Evolutionary conservation across 257 asterid genomes (phyloP), one percentile per base, ranked within the genome.

Genomic region (Rauvolfia tetraphylla): DNA sequence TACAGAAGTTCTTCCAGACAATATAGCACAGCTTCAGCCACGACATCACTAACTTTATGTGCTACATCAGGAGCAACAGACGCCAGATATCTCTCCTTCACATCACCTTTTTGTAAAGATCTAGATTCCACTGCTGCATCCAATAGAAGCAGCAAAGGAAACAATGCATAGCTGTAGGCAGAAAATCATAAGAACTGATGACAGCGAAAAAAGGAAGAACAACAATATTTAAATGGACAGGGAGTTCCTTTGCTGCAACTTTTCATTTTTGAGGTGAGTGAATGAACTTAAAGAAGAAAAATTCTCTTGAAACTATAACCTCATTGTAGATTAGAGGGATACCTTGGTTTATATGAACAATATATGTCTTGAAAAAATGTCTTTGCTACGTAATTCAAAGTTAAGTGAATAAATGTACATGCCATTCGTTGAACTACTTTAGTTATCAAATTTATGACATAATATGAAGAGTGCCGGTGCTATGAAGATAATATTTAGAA

Each of bases 131-230:
- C 93, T 62, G 99, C 87, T 23, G 91, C 95, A 72, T 95, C 97
- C 85, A 87, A 85, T 74, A 95, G 89, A 76, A 91, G 92, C 85
- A 95, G 89, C 88, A 95, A 81, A 0, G 99, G 99, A 81, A 92
- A 91, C 91, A 91, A 83, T 39, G 87, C 84, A 77, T 88, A 95
- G 87, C 99, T 95, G 96, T 49, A 75, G 76, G 44, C 51, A 5
- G 7, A 65, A 76, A 79, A 61, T 20, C 73, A 61, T 39, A 44
- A 83, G 62, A 46, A 83, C 72, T 68, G 49, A 38, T n/a, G n/a
- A n/a, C n/a, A n/a, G n/a, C n/a, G 12, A 2, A 34, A 6, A 34
- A 67, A 38, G 38, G 13, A 61, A 23, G 56, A 53, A 20, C 1
- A 53, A 22, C n/a, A n/a, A n/a, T n/a, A n/a, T 22, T 49, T 53